Percentiles rank a stretch among this genome's conserved stretches.
These are phyloP conservation scores for Nitzschia sp. DNA, from an alignment of 108 stramenopile species.

Conservation along the genomic window DNA sequence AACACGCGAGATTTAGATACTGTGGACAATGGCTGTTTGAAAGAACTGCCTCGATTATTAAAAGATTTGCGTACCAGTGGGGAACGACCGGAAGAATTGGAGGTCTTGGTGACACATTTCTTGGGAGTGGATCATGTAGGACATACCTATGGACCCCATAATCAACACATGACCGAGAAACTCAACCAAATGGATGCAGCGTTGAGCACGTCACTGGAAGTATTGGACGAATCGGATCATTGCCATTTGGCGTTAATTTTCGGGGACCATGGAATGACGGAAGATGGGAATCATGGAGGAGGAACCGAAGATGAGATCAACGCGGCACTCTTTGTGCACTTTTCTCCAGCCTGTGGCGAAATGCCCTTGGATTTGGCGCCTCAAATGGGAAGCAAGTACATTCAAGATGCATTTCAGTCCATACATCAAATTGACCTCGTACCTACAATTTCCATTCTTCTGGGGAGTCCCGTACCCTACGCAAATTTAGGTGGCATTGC, in stretches of 20 bases:
- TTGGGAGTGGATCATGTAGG: constrained; percentile 98
- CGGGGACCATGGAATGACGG: constrained; percentile 99
- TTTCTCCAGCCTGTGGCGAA: constrained; percentile 66
- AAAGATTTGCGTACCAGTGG: constrained; percentile 33
- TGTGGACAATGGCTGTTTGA: constrained; percentile 93
- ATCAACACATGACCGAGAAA: constrained; percentile 87
- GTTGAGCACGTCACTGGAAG: constrained; percentile 52
- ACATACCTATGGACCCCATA: constrained; percentile 92
- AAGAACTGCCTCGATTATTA: constrained; percentile 61
- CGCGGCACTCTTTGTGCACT: constrained; percentile 92
- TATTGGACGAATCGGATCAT: constrained; percentile 46
- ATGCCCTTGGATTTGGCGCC: constrained; percentile 23
- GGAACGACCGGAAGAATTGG: constrained; percentile 41
- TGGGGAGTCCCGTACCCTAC: constrained; percentile 95
- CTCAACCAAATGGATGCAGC: constrained; percentile 91
- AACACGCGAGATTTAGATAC: constrained; percentile 97
- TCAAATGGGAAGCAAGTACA: constrained; percentile 31
- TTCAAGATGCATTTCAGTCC: constrained; percentile 45
- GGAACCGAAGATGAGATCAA: constrained; percentile 92
- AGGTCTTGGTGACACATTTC: constrained; percentile 87
- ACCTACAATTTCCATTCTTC: constrained; percentile 86
- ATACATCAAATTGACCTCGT: constrained; percentile 94
- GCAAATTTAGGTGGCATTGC: constrained; percentile 90
- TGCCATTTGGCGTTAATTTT: constrained; percentile 71
- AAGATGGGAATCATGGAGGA: constrained; percentile 98